A percentile compares a stretch with the other conserved stretches of the same genome.
Evolutionary conservation across 169 alveolate species (phyloP).

Genomic region (Perkinsus olseni): DNA sequence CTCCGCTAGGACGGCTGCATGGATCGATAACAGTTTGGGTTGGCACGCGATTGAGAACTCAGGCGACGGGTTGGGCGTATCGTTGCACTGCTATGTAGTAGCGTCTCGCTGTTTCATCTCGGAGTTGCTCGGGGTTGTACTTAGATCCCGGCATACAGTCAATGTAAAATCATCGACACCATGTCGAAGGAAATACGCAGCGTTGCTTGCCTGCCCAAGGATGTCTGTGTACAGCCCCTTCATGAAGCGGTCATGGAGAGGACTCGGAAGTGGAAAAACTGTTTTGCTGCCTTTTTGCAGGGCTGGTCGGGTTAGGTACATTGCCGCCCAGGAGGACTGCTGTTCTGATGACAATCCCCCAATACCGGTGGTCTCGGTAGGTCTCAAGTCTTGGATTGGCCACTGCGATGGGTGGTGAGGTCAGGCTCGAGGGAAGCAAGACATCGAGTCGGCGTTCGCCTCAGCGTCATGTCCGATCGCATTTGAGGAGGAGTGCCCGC

Average conservation of each 20-base stretch:
- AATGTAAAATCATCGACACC: conserved; percentile 18
- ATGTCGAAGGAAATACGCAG: conserved; percentile 5
- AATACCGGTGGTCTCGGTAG: neutral
- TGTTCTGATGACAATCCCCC: neutral
- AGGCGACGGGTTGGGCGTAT: conserved; percentile 15
- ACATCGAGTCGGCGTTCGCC: neutral
- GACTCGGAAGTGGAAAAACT: neutral
- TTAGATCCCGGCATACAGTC: neutral
- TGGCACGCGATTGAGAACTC: conserved; percentile 20
- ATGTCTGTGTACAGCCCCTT: neutral
- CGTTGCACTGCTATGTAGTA: conserved; percentile 11
- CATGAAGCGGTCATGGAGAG: neutral
- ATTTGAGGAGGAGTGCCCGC: neutral
- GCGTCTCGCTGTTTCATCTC: neutral
- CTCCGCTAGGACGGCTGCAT: neutral
- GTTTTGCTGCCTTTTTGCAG: neutral
- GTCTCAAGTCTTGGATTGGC: neutral
- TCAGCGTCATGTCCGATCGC: neutral
- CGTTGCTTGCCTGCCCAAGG: neutral
- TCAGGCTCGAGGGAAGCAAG: neutral
- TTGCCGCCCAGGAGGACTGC: neutral
- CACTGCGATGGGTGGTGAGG: neutral
- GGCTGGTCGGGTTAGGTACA: neutral
- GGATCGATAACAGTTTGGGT: conserved; percentile 17
- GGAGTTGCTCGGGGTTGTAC: no score